Percentiles rank a stretch among this genome's conserved stretches.
Evolutionary conservation across 768 basidiomycete species (phyloP).

Genomic region (Boletus tomentosulus): DNA sequence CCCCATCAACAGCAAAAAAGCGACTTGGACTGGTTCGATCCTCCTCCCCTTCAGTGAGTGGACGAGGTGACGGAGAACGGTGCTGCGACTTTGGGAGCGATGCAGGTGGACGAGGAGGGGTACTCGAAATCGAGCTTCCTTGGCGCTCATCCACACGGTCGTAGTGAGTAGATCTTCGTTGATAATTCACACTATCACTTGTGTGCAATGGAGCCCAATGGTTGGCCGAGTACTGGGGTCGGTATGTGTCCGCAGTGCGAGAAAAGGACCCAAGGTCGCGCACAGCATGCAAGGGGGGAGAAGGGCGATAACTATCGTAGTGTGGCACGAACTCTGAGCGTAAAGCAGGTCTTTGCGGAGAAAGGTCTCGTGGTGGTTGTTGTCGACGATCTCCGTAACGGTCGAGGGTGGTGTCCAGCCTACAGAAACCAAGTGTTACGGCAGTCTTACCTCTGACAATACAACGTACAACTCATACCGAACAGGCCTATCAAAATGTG

Average conservation of each 20-base stretch:
- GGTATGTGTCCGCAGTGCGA: slow-evolving; percentile 46
- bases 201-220: slow-evolving; percentile 29
- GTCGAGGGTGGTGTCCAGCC: slow-evolving; percentile 29
- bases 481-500: slow-evolving; percentile 42
- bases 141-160: slow-evolving; percentile 27
- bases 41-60: slow-evolving; percentile 3
- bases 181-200: slow-evolving; percentile 29
- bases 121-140: slow-evolving; percentile 31
- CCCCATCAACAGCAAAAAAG: slow-evolving; percentile 4
- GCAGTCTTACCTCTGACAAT: slow-evolving; percentile 19
- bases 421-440: slow-evolving; percentile 16
- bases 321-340: slow-evolving; percentile 33
- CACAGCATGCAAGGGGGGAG: slow-evolving; percentile 30
- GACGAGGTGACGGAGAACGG: slow-evolving; percentile 24
- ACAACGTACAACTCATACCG: slow-evolving; percentile 40
- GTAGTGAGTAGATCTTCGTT: slow-evolving; percentile 14
- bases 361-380: slow-evolving; percentile 31
- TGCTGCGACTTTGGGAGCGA: slow-evolving; percentile 17
- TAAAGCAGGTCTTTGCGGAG: slow-evolving; percentile 34
- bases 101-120: slow-evolving; percentile 25
- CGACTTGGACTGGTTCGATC: slow-evolving; percentile 3
- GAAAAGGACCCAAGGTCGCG: slow-evolving; percentile 38
- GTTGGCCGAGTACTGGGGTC: slow-evolving; percentile 42
- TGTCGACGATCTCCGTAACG: slow-evolving; percentile 36
- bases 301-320: slow-evolving; percentile 51